A percentile compares a stretch with the other conserved stretches of the same genome.
Evolutionary conservation across 805 yeast species (phyloP).

Genomic region (Wickerhamomyces bisporus): DNA sequence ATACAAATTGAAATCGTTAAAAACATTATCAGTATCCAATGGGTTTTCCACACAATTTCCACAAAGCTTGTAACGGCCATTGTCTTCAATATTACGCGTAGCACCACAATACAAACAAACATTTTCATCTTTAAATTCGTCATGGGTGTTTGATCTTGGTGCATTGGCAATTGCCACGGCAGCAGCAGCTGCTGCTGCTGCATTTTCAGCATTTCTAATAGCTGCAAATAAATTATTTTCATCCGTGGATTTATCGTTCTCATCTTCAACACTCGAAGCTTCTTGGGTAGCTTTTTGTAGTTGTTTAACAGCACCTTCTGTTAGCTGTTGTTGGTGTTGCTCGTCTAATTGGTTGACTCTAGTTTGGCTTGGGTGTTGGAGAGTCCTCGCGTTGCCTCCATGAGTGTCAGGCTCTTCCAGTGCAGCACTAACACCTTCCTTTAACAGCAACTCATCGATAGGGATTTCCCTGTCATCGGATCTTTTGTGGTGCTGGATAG

Average conservation of each 20-base stretch:
- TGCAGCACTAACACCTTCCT: constrained; percentile 8
- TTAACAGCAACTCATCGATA: constrained; percentile 12
- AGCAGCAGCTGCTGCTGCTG: constrained; percentile 1
- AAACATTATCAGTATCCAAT: constrained; percentile 18
- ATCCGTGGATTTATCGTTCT: constrained; percentile 5
- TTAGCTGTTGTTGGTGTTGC: constrained; percentile 1
- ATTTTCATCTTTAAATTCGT: constrained; percentile 5
- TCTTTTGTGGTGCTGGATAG: constrained; percentile 7
- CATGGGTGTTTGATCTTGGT: neutral
- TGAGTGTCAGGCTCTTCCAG: neutral
- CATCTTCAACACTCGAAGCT: neutral
- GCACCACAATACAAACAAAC: constrained; percentile 22
- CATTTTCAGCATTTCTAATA: constrained; percentile 10
- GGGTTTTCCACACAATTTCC: constrained; percentile 23
- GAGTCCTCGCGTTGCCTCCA: constrained; percentile 1
- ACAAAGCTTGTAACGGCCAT: constrained; percentile 24
- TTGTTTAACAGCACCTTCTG: neutral
- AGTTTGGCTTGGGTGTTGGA: constrained; percentile 1
- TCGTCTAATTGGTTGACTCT: constrained; percentile 2
- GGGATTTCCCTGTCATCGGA: constrained; percentile 13
- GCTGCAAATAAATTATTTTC: constrained; percentile 13
- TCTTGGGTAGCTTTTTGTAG: constrained; percentile 1
- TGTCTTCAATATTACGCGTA: constrained; percentile 19
- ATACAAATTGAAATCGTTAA: constrained; percentile 17
- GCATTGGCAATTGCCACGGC: neutral